phyloP scores from a whole-genome alignment of 2,329 filamentous ascomycete species.

The Cyphellophora attinorum region DNA sequence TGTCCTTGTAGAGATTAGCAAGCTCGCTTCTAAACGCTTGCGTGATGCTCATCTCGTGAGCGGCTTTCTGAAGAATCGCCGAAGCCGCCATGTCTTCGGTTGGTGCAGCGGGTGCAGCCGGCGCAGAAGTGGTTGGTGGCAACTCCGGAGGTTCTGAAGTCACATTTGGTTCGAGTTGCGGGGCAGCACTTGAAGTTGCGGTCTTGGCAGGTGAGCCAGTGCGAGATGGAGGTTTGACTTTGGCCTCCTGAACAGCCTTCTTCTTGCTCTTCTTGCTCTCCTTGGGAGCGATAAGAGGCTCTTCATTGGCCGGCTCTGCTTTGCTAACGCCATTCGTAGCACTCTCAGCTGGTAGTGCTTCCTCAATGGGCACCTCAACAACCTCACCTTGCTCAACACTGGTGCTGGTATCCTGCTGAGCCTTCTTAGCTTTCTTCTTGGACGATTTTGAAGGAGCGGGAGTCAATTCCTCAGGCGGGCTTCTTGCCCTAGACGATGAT shows the following conservation, averaged over 20 bases:
- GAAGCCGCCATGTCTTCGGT: conserved; percentile 50
- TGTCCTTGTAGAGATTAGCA: conserved; percentile 46
- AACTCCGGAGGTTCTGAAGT: background rate
- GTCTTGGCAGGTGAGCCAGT: conserved; percentile 4
- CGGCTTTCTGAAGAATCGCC: conserved; percentile 36
- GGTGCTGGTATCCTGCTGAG: conserved; percentile 13
- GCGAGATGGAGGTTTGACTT: conserved; percentile 5
- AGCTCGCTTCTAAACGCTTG: conserved; percentile 44
- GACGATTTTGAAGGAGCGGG: conserved; percentile 27
- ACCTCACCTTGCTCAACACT: conserved; percentile 15
- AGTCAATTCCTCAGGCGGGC: conserved; percentile 28
- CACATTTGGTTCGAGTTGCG: conserved; percentile 1
- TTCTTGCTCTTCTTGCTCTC: conserved; percentile 19
- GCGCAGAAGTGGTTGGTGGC: background rate
- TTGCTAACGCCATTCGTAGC: conserved; percentile 5
- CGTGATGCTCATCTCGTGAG: no score
- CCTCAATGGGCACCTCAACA: background rate
- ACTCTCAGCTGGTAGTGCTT: conserved; percentile 20
- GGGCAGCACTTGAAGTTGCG: background rate
- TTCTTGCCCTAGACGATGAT: conserved; percentile 28
- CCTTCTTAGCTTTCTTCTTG: conserved; percentile 32
- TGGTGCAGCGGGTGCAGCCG: conserved; percentile 15
- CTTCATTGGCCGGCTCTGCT: conserved; percentile 6
- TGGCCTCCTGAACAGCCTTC: conserved; percentile 7
- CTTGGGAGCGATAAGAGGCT: conserved; percentile 8